These are phyloP conservation scores for Zangia roseola DNA, from an alignment of 768 basidiomycete genomes.

Conservation along the genomic window DNA sequence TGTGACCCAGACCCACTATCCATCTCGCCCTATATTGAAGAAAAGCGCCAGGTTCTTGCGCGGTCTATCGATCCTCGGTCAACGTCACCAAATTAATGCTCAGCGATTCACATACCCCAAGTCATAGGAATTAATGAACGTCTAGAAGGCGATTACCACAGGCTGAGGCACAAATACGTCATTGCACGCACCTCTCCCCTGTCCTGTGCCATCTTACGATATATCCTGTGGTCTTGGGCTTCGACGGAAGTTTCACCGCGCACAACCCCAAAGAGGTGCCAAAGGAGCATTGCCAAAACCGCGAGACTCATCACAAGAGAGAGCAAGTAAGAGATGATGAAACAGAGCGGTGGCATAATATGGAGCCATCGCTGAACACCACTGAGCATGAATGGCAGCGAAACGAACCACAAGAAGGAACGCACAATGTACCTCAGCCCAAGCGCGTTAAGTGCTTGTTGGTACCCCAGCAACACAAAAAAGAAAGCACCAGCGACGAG, in stretches of 20 bases:
- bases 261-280: conserved; percentile 70
- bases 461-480: conserved; percentile 63
- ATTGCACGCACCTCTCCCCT: conserved; percentile 59
- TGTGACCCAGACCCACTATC: conserved; percentile 81
- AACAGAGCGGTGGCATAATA: conserved; percentile 63
- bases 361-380: conserved; percentile 50
- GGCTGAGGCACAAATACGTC: not conserved
- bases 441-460: conserved; percentile 54
- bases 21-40: conserved; percentile 78
- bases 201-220: conserved; percentile 62
- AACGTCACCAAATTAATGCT: not conserved
- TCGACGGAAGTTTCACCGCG: conserved; percentile 89
- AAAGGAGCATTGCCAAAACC: conserved; percentile 67
- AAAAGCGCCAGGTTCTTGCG: conserved; percentile 75
- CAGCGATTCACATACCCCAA: conserved; percentile 54
- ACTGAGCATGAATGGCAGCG: not conserved
- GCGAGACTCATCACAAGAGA: conserved; percentile 72
- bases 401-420: not conserved
- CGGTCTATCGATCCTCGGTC: conserved; percentile 27
- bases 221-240: conserved; percentile 80
- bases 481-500: conserved; percentile 70
- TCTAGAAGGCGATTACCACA: conserved; percentile 36
- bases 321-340: conserved; percentile 76
- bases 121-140: conserved; percentile 90
- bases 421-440: conserved; percentile 50